Conservation (phyloP, 768 basidiomycete genomes). For the Psilocybe cubensis region DNA sequence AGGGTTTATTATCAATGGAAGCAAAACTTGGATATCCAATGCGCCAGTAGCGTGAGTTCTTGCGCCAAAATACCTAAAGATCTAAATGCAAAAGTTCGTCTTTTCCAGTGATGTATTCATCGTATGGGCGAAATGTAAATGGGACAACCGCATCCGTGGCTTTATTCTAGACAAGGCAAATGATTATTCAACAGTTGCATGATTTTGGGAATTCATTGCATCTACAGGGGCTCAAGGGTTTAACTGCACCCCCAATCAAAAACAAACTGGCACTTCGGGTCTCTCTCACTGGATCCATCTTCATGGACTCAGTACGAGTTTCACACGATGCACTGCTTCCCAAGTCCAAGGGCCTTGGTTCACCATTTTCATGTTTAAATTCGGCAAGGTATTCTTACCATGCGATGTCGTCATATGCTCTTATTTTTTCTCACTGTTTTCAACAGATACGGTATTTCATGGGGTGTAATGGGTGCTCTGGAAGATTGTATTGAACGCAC, state of each 20-base stretch:
- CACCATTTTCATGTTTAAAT: slow-evolving; percentile 92
- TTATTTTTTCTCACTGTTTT: background rate
- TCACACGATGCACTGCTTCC: slow-evolving; percentile 77
- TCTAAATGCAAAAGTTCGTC: slow-evolving; percentile 9
- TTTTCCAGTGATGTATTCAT: slow-evolving; percentile 81
- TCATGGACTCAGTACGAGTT: slow-evolving; percentile 91
- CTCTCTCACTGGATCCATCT: slow-evolving; percentile 84
- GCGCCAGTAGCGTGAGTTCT: slow-evolving; percentile 81
- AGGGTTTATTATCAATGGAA: slow-evolving; percentile 85
- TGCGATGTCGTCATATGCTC: slow-evolving; percentile 6
- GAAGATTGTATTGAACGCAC: slow-evolving; percentile 87
- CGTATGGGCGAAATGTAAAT: slow-evolving; percentile 93
- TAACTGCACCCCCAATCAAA: slow-evolving; percentile 86
- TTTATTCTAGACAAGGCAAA: slow-evolving; percentile 88
- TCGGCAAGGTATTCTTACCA: slow-evolving; percentile 63
- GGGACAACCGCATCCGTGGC: slow-evolving; percentile 90
- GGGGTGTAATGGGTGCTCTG: slow-evolving; percentile 95
- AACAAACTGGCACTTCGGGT: slow-evolving; percentile 92
- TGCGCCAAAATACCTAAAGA: background rate
- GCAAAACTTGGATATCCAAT: slow-evolving; percentile 98
- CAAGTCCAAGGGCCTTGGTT: slow-evolving; percentile 74
- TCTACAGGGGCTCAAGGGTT: slow-evolving; percentile 73
- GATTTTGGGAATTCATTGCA: background rate
- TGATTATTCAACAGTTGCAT: background rate
- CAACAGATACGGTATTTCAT: slow-evolving; percentile 80